Evolutionary conservation across 495 filamentous ascomycete species (phyloP).

Genomic region (Lophium mytilinum): DNA sequence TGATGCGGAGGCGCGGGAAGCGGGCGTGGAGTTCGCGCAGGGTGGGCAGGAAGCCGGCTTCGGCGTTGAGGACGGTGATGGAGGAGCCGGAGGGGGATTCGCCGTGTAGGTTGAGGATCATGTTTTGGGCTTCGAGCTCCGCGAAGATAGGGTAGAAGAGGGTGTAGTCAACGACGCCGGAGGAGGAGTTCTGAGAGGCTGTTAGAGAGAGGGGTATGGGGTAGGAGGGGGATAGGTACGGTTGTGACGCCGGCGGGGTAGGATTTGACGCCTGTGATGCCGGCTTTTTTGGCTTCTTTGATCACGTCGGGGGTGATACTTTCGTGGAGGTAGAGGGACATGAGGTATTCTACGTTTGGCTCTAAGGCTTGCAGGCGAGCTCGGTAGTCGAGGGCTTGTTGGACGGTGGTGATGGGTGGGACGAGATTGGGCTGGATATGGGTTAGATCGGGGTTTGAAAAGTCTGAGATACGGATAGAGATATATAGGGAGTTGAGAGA

Average conservation of each 20-base stretch:
- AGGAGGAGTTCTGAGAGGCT: slow-evolving; percentile 52
- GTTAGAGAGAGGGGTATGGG: background rate
- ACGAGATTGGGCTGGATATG: slow-evolving; percentile 52
- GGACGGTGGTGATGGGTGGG: slow-evolving; percentile 69
- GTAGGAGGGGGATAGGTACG: background rate
- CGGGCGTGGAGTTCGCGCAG: slow-evolving; percentile 58
- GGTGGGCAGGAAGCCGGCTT: slow-evolving; percentile 72
- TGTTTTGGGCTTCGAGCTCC: slow-evolving; percentile 61
- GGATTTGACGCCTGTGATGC: slow-evolving; percentile 55
- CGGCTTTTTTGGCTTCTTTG: slow-evolving; percentile 56
- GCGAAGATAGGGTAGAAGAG: slow-evolving; percentile 69
- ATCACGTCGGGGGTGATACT: slow-evolving; percentile 73
- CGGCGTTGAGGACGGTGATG: slow-evolving; percentile 69
- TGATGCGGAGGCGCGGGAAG: slow-evolving; percentile 76
- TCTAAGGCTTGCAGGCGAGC: slow-evolving; percentile 56
- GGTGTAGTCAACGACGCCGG: slow-evolving; percentile 67
- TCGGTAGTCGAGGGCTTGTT: slow-evolving; percentile 69
- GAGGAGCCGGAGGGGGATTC: slow-evolving; percentile 42
- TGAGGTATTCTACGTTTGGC: slow-evolving; percentile 69
- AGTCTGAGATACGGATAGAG: background rate
- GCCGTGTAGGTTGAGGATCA: slow-evolving; percentile 59
- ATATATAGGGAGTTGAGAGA: slow-evolving; percentile 2
- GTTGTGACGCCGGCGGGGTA: slow-evolving; percentile 63
- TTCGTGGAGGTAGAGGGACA: slow-evolving; percentile 81
- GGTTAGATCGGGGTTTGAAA: slow-evolving; percentile 32